Percentiles rank a stretch among this genome's conserved stretches.
Conservation (phyloP, 73 alveolate species). For the Durusdinium trenchii region DNA sequence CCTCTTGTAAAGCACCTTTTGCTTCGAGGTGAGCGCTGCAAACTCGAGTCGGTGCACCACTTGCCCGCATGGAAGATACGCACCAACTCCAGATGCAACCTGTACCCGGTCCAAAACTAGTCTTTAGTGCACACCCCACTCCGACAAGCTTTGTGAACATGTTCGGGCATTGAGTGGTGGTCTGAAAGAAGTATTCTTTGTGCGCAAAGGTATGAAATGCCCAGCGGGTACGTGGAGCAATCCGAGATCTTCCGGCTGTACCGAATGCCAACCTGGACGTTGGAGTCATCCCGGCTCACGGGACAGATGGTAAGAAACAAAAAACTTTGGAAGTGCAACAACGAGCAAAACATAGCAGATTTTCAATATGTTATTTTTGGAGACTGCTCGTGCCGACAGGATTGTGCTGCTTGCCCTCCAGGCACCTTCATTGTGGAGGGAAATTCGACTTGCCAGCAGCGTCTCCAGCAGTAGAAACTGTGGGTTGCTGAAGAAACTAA, state of each 20-base stretch:
- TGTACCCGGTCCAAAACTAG: not conserved
- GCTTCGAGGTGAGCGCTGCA: conserved; percentile 54
- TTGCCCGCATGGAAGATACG: conserved; percentile 63
- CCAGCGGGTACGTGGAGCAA: conserved; percentile 85
- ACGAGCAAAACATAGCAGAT: not conserved
- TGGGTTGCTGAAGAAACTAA: not conserved
- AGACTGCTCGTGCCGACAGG: not conserved
- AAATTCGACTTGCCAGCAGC: conserved; percentile 62
- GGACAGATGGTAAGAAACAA: conserved; percentile 8
- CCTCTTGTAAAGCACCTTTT: no score
- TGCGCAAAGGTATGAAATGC: conserved; percentile 34
- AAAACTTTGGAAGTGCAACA: not conserved
- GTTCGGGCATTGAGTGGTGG: not conserved
- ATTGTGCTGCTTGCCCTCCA: conserved; percentile 61
- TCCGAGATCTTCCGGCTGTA: conserved; percentile 42
- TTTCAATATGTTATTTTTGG: not conserved
- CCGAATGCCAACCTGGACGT: conserved; percentile 72
- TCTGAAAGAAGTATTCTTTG: not conserved
- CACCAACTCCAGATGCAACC: conserved; percentile 50
- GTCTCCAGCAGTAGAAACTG: not conserved
- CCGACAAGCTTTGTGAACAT: not conserved
- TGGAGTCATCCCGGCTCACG: conserved; percentile 86
- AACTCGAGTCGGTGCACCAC: conserved; percentile 67
- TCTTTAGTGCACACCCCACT: not conserved
- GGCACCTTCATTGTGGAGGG: conserved; percentile 71